Base-by-base conservation (phyloP, 352 stramenopile species). In the Stephanocyclus meneghinianus region DNA sequence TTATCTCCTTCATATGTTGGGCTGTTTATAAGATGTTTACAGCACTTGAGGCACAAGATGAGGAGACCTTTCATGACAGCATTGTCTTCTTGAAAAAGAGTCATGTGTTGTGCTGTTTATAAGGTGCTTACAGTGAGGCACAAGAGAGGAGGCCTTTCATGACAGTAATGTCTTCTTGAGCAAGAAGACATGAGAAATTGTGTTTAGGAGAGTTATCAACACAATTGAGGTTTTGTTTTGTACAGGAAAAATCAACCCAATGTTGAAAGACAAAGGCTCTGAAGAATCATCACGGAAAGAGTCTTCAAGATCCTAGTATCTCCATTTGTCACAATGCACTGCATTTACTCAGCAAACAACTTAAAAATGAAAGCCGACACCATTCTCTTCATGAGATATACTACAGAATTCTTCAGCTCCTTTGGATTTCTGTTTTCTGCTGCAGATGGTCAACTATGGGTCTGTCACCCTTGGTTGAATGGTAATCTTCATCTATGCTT, bases 121-220 rank as follows among this genome's bases (percentile, higher is more conserved):
- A 71, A 37, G 26, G 71, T 66, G 45, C 60, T 21, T 40, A 15
- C 21, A 40, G 40, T 2, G 57, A 71, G 2, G 11, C 8, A 66
- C 42, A 42, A 72, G 71, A 18, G 11, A 69, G 21, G 40, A 40
- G 2, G 47, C 45, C 21, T 44, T 51, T n/a, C 26, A 50, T 40
- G 55, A 73, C 32, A 6, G 37, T 21, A 62, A 51, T n/a, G n/a
- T 44, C 2, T 56, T 64, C 16, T n/a, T 73, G 8, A 32, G 47
- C 9, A 73, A 53, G 18, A 55, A 45, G 30, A 44, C 61, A 15
- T 69, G 61, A 40, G 37, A 15, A n/a, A 80, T 74, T 2, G 32
- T 86, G 16, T 86, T 73, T 73, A 74, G 79, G 15, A 74, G 79
- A 26, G 37, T 86, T 8, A 83, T 83, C 64, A 86, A 86, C 50